A percentile compares a stretch with the other conserved stretches of the same genome.
Conservation (phyloP, 371 early-diverging fungal genomes). For the Chytridiales sp. region DNA sequence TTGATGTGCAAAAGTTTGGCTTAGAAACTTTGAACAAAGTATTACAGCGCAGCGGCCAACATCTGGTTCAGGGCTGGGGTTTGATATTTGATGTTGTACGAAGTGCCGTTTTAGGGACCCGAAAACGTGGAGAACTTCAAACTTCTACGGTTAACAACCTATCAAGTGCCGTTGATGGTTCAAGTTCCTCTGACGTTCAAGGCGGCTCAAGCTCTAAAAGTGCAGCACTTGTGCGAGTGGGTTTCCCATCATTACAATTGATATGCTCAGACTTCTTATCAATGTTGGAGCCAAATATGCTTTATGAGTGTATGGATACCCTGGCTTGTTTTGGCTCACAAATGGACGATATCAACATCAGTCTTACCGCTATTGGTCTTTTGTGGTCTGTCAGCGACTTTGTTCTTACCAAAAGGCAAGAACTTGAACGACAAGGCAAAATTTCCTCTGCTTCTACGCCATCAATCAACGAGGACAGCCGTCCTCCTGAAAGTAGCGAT, state of each 20-base stretch:
- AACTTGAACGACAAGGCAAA: slow-evolving; percentile 39
- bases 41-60: slow-evolving; percentile 88
- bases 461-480: not conserved
- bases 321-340: slow-evolving; percentile 82
- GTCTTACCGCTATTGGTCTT: slow-evolving; percentile 88
- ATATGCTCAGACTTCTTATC: slow-evolving; percentile 95
- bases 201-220: slow-evolving; percentile 26
- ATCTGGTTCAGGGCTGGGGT: slow-evolving; percentile 79
- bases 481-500: not conserved
- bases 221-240: slow-evolving; percentile 69
- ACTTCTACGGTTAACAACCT: slow-evolving; percentile 1
- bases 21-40: slow-evolving; percentile 87
- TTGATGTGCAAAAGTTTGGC: slow-evolving; percentile 79
- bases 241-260: slow-evolving; percentile 90
- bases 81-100: slow-evolving; percentile 87
- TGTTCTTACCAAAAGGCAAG: slow-evolving; percentile 68
- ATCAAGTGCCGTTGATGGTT: not conserved
- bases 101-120: slow-evolving; percentile 46
- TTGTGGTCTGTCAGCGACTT: slow-evolving; percentile 88
- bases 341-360: slow-evolving; percentile 90
- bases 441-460: not conserved
- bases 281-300: slow-evolving; percentile 68
- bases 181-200: not conserved
- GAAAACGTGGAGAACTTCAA: not conserved
- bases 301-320: slow-evolving; percentile 80